Base-by-base conservation (phyloP, 306 rosid species). In the Quercus rubra region DNA sequence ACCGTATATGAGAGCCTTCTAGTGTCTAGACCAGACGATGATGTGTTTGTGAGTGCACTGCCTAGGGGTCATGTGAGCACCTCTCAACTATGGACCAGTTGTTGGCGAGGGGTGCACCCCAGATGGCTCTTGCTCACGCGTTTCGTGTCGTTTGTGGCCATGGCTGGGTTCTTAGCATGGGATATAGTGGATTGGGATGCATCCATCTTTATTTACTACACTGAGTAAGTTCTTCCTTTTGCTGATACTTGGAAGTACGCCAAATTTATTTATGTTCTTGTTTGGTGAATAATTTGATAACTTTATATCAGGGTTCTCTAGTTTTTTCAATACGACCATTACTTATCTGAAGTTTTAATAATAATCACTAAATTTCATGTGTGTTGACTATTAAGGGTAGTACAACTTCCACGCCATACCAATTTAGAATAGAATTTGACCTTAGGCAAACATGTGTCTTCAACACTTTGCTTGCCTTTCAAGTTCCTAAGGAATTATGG, bases 91-190 rank as follows among this genome's bases (percentile, higher is more conserved):
- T 92, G 97, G 97, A 86, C 85, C 25, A 87, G 89, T 43, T 92
- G 95, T 73, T 92, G 95, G 95, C 77, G 76, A 41, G 93, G 88
- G 12, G 80, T 92, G 43, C 90, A 87, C 81, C 97, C 97, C 8
- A 38, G 75, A 56, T 86, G 85, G 74, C 91, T 92, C 62, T 70
- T 92, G n/a, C 66, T 75, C 5, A 77, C 85, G 3, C 93, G 95
- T 9, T 86, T 87, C 33, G 7, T 83, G 49, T 89, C 95, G 6
- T 76, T 87, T 64, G 11, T 88, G 20, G 70, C 66, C 49, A 4
- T 90, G 86, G 84, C 84, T 2, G 64, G 81, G 6, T 85, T 87
- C 66, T 71, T 87, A 75, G 35, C 76, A 0, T 85, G 91, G 84
- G 95, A 92, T 80, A 57, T 84, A 52, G 13, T 67, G 57, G 66